Conservation (phyloP, 148 eudicot species). For the Fagopyrum homotropicum region DNA sequence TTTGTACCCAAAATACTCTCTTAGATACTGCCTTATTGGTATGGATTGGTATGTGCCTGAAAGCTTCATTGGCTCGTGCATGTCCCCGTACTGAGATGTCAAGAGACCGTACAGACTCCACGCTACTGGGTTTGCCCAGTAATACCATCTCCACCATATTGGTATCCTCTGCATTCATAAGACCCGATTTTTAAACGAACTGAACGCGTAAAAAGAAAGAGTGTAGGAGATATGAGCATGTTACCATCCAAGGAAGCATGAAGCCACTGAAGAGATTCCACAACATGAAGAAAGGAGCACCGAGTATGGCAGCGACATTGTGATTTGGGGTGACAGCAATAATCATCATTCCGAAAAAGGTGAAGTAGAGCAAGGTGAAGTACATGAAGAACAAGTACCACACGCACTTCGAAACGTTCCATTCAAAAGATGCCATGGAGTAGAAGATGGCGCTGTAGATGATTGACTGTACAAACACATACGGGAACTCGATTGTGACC, state of each 20-base stretch:
- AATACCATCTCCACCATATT: slow-evolving; percentile 94
- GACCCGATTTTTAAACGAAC: not conserved
- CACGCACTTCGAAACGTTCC: slow-evolving; percentile 44
- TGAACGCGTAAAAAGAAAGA: not conserved
- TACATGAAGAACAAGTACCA: slow-evolving; percentile 79
- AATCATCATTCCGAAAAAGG: slow-evolving; percentile 90
- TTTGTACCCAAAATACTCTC: slow-evolving; percentile 63
- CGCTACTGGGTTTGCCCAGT: slow-evolving; percentile 89
- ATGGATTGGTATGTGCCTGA: slow-evolving; percentile 43
- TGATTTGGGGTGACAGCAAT: slow-evolving; percentile 76
- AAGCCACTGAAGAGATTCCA: slow-evolving; percentile 96
- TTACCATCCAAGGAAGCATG: slow-evolving; percentile 77
- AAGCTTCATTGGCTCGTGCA: slow-evolving; percentile 44
- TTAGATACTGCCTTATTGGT: slow-evolving; percentile 41
- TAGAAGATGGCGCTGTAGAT: slow-evolving; percentile 79
- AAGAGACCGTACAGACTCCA: slow-evolving; percentile 87
- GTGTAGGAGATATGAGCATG: not conserved
- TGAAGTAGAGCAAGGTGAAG: slow-evolving; percentile 72
- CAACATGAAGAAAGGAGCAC: slow-evolving; percentile 90
- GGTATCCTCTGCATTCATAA: slow-evolving; percentile 57
- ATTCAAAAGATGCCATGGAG: slow-evolving; percentile 72
- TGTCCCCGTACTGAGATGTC: slow-evolving; percentile 70
- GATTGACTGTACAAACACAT: slow-evolving; percentile 66
- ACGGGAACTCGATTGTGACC: slow-evolving; percentile 82
- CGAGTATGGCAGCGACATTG: slow-evolving; percentile 73